These are phyloP conservation scores for Lobulomyces angularis DNA, from an alignment of 192 early-diverging fungal species.

Conservation along the genomic window DNA sequence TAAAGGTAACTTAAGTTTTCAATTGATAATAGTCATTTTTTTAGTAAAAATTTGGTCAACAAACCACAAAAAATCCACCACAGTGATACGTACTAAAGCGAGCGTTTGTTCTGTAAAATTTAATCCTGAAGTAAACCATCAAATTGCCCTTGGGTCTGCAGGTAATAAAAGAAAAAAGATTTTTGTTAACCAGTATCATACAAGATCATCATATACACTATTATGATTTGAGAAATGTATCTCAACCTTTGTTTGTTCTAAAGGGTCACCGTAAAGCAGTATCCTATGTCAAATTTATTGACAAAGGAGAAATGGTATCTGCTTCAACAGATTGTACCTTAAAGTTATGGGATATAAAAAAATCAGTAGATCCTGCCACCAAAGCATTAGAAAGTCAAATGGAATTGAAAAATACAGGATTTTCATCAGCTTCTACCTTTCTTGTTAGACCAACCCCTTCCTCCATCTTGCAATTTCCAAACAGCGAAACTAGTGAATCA, in stretches of 20 bases:
- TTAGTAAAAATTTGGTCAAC: constrained; percentile 83
- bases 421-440: background rate
- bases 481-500: no score
- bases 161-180: constrained; percentile 21
- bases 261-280: constrained; percentile 86
- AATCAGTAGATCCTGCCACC: background rate
- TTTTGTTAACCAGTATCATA: constrained; percentile 1
- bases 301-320: constrained; percentile 67
- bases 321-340: constrained; percentile 89
- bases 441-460: constrained; percentile 3
- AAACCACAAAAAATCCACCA: constrained; percentile 54
- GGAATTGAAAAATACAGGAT: background rate
- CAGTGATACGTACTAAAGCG: constrained; percentile 71
- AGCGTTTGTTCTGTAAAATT: constrained; percentile 92
- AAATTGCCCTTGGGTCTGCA: constrained; percentile 80
- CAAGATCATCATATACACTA: constrained; percentile 83
- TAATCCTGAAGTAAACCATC: constrained; percentile 59
- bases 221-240: constrained; percentile 72
- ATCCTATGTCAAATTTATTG: constrained; percentile 81
- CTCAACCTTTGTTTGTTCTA: constrained; percentile 56
- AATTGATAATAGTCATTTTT: background rate
- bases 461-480: no score
- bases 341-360: constrained; percentile 63
- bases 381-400: background rate
- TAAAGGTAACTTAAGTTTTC: constrained; percentile 27